Base-by-base conservation (phyloP, 1,284 basidiomycete genomes). In the Phylloporus sp. region DNA sequence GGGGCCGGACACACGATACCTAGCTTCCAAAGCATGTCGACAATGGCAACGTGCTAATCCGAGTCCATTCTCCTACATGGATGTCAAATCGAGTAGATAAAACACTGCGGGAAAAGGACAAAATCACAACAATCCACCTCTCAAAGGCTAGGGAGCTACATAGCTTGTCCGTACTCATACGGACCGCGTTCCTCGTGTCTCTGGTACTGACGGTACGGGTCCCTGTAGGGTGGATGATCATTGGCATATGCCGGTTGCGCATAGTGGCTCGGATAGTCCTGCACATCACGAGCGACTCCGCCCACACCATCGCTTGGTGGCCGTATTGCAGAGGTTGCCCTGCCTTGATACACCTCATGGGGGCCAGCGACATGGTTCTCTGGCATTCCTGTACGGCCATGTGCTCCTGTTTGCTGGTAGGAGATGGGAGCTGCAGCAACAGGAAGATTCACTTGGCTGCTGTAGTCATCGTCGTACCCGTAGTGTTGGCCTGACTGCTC, bases 391-490 rank as follows among this genome's bases (percentile, higher is more conserved):
- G 66, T 28, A 37, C 66, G 66, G 1, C 64, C 66, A 42, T 77
- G 74, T 17, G 62, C 40, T 39, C 67, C 69, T 15, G 69, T 64
- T 62, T 66, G 69, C 58, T 82, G 79, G 39, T 83, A 80, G 29
- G 80, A 81, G 63, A 86, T 82, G 6, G 87, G 84, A 52, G 87
- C 87, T 28, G 84, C 86, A 29, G 81, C 77, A 2, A 79, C 66
- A 24, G 87, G 73, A 15, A 91, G 82, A 70, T 89, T 83, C 32
- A 81, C 77, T 32, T 82, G 83, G 69, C 88, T 89, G 62, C 86
- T 85, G 67, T 87, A 83, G 62, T 90, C 86, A 59, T 90, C 88
- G 60, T 87, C 87, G 67, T 89, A 87, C 37, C 69, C 62, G 47
- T 78, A 77, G 61, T 82, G 68, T 54, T 76, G 78, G 37, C 72